phyloP scores from a whole-genome alignment of 2,329 filamentous ascomycete species.

The Alternaria atra region DNA sequence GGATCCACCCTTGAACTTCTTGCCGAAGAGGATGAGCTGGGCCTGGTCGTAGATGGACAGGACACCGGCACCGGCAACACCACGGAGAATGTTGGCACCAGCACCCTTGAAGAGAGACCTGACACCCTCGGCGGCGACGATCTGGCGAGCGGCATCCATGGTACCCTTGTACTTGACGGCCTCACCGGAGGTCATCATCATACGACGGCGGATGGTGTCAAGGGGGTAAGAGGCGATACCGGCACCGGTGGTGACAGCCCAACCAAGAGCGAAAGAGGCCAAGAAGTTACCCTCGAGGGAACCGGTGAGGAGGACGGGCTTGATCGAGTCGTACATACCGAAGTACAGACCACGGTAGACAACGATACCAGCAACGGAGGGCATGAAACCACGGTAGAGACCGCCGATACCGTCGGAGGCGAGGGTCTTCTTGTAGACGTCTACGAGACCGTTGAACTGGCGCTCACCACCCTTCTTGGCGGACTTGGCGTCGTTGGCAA shows the following conservation, averaged over 20 bases:
- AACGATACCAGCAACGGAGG: slow-evolving; percentile 97
- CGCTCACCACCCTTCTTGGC: slow-evolving; percentile 96
- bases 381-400: slow-evolving; percentile 99
- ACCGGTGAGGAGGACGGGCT: slow-evolving; percentile 95
- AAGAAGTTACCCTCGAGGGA: slow-evolving; percentile 97
- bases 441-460: slow-evolving; percentile 99
- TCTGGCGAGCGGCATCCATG: slow-evolving; percentile 93
- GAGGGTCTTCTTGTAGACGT: slow-evolving; percentile 99
- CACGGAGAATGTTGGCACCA: slow-evolving; percentile 99
- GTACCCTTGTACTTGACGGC: slow-evolving; percentile 99
- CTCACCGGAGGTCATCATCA: slow-evolving; percentile 99
- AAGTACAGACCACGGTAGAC: slow-evolving; percentile 99
- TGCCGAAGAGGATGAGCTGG: slow-evolving; percentile 99
- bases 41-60: slow-evolving; percentile 99
- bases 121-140: slow-evolving; percentile 93
- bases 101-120: slow-evolving; percentile 99
- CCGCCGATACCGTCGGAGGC: slow-evolving; percentile 97
- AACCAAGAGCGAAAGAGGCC: slow-evolving; percentile 98
- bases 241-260: slow-evolving; percentile 99
- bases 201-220: slow-evolving; percentile 99
- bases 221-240: slow-evolving; percentile 99
- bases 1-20: slow-evolving; percentile 85
- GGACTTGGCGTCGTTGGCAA: slow-evolving; percentile 99
- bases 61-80: slow-evolving; percentile 99
- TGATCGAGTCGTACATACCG: slow-evolving; percentile 99